Conservation (phyloP, 805 yeast genomes). For the Metschnikowia picachoensis region DNA sequence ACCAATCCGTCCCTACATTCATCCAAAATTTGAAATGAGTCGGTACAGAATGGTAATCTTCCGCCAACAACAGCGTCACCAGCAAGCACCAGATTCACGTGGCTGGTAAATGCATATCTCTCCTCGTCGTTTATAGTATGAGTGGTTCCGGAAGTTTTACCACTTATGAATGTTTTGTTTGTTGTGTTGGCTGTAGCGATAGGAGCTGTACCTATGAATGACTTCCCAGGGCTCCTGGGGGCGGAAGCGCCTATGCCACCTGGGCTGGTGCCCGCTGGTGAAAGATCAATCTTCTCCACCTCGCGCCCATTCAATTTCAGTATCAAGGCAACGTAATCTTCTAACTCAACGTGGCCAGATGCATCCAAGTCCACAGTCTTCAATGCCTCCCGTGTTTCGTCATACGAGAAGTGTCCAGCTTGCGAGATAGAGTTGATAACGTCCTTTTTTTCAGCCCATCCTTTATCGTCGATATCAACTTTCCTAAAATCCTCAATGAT, state of each 20-base stretch:
- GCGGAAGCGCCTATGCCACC: neutral
- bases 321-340: slow-evolving; percentile 82
- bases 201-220: slow-evolving; percentile 29
- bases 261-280: slow-evolving; percentile 5
- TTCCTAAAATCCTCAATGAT: slow-evolving; percentile 81
- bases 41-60: slow-evolving; percentile 87
- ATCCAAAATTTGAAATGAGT: slow-evolving; percentile 92
- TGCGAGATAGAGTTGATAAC: slow-evolving; percentile 80
- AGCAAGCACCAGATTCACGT: slow-evolving; percentile 84
- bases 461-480: slow-evolving; percentile 87
- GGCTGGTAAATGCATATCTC: slow-evolving; percentile 91
- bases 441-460: slow-evolving; percentile 89
- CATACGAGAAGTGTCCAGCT: slow-evolving; percentile 79
- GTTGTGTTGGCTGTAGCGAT: slow-evolving; percentile 48
- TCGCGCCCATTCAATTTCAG: slow-evolving; percentile 66
- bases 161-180: slow-evolving; percentile 71
- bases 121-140: slow-evolving; percentile 98
- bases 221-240: slow-evolving; percentile 20
- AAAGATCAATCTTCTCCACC: neutral
- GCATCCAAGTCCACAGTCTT: slow-evolving; percentile 92
- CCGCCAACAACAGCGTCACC: slow-evolving; percentile 85
- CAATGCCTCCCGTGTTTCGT: slow-evolving; percentile 89
- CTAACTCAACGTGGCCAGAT: slow-evolving; percentile 93
- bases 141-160: slow-evolving; percentile 85
- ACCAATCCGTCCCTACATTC: slow-evolving; percentile 95